Conservation (phyloP, 305 asterid species). For the Fraxinus sp. region DNA sequence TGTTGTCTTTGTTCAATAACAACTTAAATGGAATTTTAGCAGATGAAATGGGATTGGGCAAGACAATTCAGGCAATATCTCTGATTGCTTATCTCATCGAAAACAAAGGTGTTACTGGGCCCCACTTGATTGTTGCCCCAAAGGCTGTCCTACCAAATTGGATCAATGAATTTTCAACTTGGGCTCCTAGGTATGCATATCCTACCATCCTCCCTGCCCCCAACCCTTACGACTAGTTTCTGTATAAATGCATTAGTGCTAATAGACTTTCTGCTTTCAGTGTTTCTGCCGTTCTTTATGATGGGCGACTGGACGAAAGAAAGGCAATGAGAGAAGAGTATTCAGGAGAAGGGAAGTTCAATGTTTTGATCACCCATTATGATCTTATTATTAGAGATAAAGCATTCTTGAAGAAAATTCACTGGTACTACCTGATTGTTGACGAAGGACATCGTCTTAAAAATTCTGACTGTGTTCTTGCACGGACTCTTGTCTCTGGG, state of each 20-base stretch:
- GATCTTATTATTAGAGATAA: slow-evolving; percentile 97
- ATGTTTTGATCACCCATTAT: slow-evolving; percentile 91
- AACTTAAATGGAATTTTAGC: slow-evolving; percentile 96
- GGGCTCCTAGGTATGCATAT: slow-evolving; percentile 83
- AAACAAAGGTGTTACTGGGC: slow-evolving; percentile 90
- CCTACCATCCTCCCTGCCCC: background rate
- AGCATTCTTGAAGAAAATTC: slow-evolving; percentile 83
- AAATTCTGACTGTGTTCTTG: slow-evolving; percentile 91
- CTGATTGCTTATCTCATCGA: slow-evolving; percentile 93
- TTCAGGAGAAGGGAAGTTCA: slow-evolving; percentile 90
- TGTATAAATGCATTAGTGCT: slow-evolving; percentile 32
- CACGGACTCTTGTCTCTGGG: slow-evolving; percentile 89
- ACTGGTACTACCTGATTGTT: slow-evolving; percentile 91
- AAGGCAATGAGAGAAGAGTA: slow-evolving; percentile 88
- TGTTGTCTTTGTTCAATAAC: slow-evolving; percentile 94
- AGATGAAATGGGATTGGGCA: slow-evolving; percentile 99
- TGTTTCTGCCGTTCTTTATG: slow-evolving; percentile 80
- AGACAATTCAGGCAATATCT: slow-evolving; percentile 94
- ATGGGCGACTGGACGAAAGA: slow-evolving; percentile 93
- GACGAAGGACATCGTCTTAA: slow-evolving; percentile 99
- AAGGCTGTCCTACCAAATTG: slow-evolving; percentile 99
- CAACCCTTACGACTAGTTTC: slow-evolving; percentile 10
- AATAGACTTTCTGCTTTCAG: slow-evolving; percentile 50
- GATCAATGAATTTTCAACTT: slow-evolving; percentile 79
- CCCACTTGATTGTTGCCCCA: slow-evolving; percentile 98